phyloP scores from a whole-genome alignment of 2,329 filamentous ascomycete genomes.

The Didymosphaeria variabile region DNA sequence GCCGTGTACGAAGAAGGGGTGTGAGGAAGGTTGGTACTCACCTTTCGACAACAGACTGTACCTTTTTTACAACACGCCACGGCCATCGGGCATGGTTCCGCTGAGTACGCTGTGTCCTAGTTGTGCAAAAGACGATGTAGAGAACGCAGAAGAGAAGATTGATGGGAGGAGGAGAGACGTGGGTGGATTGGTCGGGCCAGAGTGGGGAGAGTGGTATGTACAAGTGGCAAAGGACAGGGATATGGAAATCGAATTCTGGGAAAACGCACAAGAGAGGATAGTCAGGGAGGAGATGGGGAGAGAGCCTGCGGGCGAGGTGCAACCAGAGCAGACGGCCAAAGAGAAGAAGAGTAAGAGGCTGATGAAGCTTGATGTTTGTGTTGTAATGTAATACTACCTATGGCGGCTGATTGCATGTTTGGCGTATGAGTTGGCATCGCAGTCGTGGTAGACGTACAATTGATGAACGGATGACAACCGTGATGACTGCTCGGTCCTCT shows the following conservation, averaged over 20 bases:
- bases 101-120: conserved; percentile 36
- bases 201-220: conserved; percentile 39
- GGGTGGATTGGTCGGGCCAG: conserved; percentile 28
- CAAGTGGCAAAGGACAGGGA: conserved; percentile 28
- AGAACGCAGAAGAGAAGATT: conserved; percentile 29
- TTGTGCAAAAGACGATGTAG: conserved; percentile 37
- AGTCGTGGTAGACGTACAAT: background rate
- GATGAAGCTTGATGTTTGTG: conserved; percentile 21
- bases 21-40: conserved; percentile 31
- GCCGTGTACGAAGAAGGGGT: conserved; percentile 35
- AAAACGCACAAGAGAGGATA: conserved; percentile 39
- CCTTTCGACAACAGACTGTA: conserved; percentile 36
- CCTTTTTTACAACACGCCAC: conserved; percentile 33
- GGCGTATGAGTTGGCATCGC: background rate
- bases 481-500: background rate
- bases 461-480: background rate
- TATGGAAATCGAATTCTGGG: conserved; percentile 39
- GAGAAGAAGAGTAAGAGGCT: conserved; percentile 11
- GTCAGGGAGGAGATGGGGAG: conserved; percentile 29
- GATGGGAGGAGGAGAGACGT: conserved; percentile 34
- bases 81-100: conserved; percentile 28
- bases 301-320: conserved; percentile 1
- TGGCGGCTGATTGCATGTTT: background rate
- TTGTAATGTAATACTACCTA: conserved; percentile 23
- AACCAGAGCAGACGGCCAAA: conserved; percentile 13